Conservation (phyloP, 2,329 filamentous ascomycete species). For the Curvularia sp. region DNA sequence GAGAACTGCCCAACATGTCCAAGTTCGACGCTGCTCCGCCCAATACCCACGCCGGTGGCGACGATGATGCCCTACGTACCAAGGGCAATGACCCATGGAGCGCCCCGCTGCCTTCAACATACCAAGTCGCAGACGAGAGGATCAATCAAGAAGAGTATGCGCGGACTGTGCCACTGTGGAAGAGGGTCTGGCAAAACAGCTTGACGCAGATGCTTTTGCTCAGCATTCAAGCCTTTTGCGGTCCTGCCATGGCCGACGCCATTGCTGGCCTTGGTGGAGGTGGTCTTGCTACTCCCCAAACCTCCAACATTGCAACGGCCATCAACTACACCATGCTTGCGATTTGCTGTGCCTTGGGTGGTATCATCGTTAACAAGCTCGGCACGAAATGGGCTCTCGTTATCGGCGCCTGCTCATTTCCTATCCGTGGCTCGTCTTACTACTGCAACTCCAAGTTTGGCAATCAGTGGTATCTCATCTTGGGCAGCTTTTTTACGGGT, state of each 20-base stretch:
- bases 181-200: conserved; percentile 56
- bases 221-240: conserved; percentile 55
- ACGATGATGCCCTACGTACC: conserved; percentile 39
- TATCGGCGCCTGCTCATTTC: conserved; percentile 53
- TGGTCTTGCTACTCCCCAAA: conserved; percentile 55
- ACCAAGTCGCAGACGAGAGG: conserved; percentile 33
- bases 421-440: conserved; percentile 57
- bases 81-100: conserved; percentile 39
- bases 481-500: conserved; percentile 38
- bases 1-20: conserved; percentile 31
- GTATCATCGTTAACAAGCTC: conserved; percentile 57
- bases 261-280: conserved; percentile 49
- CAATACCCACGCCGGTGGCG: conserved; percentile 43
- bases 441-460: conserved; percentile 60
- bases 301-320: conserved; percentile 52
- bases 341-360: conserved; percentile 51
- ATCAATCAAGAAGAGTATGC: conserved; percentile 50
- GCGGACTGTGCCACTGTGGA: conserved; percentile 51
- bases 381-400: conserved; percentile 58
- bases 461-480: conserved; percentile 54
- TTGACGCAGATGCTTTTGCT: conserved; percentile 59
- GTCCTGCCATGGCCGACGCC: conserved; percentile 43
- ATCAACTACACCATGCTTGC: conserved; percentile 41
- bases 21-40: conserved; percentile 41
- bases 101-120: conserved; percentile 20